phyloP scores from a whole-genome alignment of 75 land plant genomes.

The Gnetum montanum region DNA sequence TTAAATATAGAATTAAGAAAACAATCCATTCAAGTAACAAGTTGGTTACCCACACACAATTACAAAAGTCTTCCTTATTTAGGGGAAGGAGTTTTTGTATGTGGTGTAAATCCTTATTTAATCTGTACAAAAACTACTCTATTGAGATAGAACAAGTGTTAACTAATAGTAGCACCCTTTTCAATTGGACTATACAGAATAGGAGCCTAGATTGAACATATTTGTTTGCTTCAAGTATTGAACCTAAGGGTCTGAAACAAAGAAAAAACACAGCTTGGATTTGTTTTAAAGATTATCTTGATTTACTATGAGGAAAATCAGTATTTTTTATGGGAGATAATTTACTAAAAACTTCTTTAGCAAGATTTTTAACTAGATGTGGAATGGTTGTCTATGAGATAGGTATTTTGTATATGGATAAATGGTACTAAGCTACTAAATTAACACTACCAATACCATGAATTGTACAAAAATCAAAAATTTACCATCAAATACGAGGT shows the following conservation, averaged over 20 bases:
- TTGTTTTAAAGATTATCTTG: conserved; percentile 15
- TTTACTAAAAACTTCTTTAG: conserved; percentile 13
- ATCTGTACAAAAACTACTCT: conserved; percentile 3
- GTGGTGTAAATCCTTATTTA: conserved; percentile 4
- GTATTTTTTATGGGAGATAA: conserved; percentile 18
- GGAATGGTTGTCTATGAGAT: conserved; percentile 14
- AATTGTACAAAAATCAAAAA: conserved; percentile 10
- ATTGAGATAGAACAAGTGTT: neutral
- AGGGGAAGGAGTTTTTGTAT: conserved; percentile 6
- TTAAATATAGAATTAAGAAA: conserved; percentile 5
- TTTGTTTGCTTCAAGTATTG: conserved; percentile 9
- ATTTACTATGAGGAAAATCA: conserved; percentile 11
- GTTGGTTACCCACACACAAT: conserved; percentile 4
- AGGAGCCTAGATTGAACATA: neutral
- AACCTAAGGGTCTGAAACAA: neutral
- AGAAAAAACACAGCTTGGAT: neutral
- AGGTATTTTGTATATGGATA: conserved; percentile 13
- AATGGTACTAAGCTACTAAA: conserved; percentile 6
- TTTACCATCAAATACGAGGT: neutral
- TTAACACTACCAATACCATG: conserved; percentile 6
- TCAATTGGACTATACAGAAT: conserved; percentile 1
- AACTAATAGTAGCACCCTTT: conserved; percentile 6
- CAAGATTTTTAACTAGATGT: conserved; percentile 15
- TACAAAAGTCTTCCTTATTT: conserved; percentile 1
- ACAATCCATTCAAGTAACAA: neutral